Evolutionary conservation across 202 grass and related monocot genomes (phyloP).

Genomic region (Cymbopogon flexuosus): DNA sequence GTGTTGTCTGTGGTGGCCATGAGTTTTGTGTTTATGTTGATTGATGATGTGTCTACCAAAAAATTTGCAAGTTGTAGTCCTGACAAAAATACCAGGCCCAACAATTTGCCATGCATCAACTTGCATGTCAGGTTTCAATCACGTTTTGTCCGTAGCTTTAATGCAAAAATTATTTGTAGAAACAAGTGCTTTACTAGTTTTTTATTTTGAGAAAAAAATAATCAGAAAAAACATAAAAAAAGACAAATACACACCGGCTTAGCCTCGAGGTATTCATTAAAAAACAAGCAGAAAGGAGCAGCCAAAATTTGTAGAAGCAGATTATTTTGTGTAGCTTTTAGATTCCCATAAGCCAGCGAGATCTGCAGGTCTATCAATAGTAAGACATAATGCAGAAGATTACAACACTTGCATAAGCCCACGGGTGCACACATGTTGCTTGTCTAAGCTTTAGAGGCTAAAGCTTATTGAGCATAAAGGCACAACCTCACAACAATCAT

Average conservation of each 20-base stretch:
- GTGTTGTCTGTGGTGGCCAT: background rate
- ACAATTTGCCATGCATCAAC: constrained; percentile 22
- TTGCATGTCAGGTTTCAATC: constrained; percentile 34
- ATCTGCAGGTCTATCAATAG: background rate
- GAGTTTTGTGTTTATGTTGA: constrained; percentile 9
- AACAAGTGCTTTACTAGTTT: background rate
- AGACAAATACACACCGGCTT: background rate
- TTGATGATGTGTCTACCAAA: background rate
- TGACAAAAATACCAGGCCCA: constrained; percentile 28
- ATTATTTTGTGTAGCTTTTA: constrained; percentile 3
- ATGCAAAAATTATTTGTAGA: constrained; percentile 31
- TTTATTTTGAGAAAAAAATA: constrained; percentile 5
- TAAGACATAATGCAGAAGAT: constrained; percentile 3
- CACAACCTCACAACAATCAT: constrained; percentile 17
- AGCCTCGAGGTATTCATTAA: background rate
- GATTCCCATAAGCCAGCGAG: background rate
- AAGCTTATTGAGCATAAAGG: constrained; percentile 44
- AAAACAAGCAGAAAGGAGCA: background rate
- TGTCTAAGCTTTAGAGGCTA: constrained; percentile 63
- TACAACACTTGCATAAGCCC: constrained; percentile 20
- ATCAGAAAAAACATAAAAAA: background rate
- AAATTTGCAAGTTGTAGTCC: constrained; percentile 15
- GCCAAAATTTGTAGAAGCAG: background rate
- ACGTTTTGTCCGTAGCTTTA: constrained; percentile 36
- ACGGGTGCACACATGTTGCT: background rate